phyloP scores from a whole-genome alignment of 148 eudicot genomes.

The Arctostaphylos glauca region DNA sequence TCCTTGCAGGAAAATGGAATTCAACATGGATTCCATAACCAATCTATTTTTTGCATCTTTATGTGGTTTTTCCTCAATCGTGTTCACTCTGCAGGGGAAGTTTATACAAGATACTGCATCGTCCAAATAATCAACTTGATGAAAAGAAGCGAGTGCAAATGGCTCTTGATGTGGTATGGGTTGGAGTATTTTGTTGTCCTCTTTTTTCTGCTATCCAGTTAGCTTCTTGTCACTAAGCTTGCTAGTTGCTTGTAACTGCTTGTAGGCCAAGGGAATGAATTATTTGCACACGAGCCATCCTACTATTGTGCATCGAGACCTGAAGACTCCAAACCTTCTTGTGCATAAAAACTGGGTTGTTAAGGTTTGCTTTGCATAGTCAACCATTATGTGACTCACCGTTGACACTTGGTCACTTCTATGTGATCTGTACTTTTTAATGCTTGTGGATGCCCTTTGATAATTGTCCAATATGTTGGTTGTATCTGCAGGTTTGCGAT shows the following conservation, averaged over 20 bases:
- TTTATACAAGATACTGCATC: slow-evolving; percentile 82
- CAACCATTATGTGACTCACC: not conserved
- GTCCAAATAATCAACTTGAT: slow-evolving; percentile 70
- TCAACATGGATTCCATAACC: not conserved
- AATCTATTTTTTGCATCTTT: not conserved
- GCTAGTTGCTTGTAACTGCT: slow-evolving; percentile 13
- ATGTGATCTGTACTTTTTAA: not conserved
- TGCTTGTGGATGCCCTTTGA: not conserved
- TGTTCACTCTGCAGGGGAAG: slow-evolving; percentile 68
- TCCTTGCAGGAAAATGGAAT: slow-evolving; percentile 9
- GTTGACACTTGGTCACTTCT: not conserved
- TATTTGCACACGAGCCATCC: slow-evolving; percentile 93
- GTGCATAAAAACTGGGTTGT: slow-evolving; percentile 97
- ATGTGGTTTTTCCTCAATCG: not conserved
- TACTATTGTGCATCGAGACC: slow-evolving; percentile 88
- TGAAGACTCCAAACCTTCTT: slow-evolving; percentile 94
- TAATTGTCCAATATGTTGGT: not conserved
- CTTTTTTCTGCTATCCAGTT: slow-evolving; percentile 3
- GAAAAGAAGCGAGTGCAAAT: slow-evolving; percentile 83
- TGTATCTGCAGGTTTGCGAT: slow-evolving; percentile 76
- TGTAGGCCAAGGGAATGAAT: slow-evolving; percentile 99
- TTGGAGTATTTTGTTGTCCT: slow-evolving; percentile 9
- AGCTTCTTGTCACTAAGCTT: slow-evolving; percentile 11
- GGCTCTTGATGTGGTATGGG: slow-evolving; percentile 95
- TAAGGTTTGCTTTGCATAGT: slow-evolving; percentile 52